Conservation (phyloP, 495 filamentous ascomycete genomes). For the Pseudomonodictys pantanalensis region DNA sequence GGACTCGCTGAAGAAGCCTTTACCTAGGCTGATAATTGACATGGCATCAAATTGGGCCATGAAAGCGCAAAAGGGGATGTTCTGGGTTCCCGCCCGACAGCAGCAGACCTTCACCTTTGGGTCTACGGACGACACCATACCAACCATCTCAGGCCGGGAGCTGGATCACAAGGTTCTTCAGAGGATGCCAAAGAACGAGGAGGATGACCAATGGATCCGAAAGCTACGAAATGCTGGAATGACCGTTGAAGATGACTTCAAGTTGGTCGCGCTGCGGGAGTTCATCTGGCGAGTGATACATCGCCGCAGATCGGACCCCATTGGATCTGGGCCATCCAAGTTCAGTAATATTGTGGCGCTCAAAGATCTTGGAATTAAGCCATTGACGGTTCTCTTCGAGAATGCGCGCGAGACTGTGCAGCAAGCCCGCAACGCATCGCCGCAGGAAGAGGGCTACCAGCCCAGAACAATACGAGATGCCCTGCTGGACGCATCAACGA, state of each 20-base stretch:
- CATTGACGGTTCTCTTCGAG: slow-evolving; percentile 91
- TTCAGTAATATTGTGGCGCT: slow-evolving; percentile 70
- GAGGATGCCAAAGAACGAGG: slow-evolving; percentile 72
- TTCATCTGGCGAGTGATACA: slow-evolving; percentile 86
- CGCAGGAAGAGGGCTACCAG: slow-evolving; percentile 7
- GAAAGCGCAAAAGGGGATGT: slow-evolving; percentile 70
- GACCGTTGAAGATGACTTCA: slow-evolving; percentile 79
- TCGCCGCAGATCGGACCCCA: slow-evolving; percentile 60
- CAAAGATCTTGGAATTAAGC: slow-evolving; percentile 66
- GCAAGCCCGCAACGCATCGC: slow-evolving; percentile 42
- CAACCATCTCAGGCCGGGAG: slow-evolving; percentile 48
- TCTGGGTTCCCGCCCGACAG: slow-evolving; percentile 75
- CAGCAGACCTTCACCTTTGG: slow-evolving; percentile 65
- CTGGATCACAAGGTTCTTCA: slow-evolving; percentile 46
- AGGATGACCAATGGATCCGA: slow-evolving; percentile 92
- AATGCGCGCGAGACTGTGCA: slow-evolving; percentile 46
- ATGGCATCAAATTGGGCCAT: slow-evolving; percentile 81
- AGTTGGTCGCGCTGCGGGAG: slow-evolving; percentile 79
- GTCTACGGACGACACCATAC: slow-evolving; percentile 47
- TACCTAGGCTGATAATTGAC: slow-evolving; percentile 78
- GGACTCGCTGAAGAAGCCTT: slow-evolving; percentile 77
- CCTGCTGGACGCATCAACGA: slow-evolving; percentile 85
- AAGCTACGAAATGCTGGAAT: slow-evolving; percentile 82
- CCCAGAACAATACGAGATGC: slow-evolving; percentile 77
- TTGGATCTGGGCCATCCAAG: slow-evolving; percentile 40